Percentiles rank a stretch among this genome's conserved stretches.
phyloP scores from a whole-genome alignment of 768 basidiomycete species.

The Pleurotus platypus region DNA sequence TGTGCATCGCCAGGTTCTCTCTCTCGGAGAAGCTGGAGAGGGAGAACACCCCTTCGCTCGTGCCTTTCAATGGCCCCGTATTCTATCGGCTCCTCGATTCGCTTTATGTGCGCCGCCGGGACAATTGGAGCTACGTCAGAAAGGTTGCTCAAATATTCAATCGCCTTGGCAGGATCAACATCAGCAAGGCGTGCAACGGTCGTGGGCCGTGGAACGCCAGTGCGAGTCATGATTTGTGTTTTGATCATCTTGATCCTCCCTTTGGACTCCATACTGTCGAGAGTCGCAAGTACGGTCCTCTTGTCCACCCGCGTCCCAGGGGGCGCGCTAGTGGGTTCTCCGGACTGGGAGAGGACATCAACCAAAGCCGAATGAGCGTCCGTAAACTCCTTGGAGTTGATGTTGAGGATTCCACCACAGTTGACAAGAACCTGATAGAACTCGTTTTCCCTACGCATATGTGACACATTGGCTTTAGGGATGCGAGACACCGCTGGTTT shows the following conservation, averaged over 20 bases:
- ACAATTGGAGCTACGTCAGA: conserved; percentile 32
- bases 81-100: conserved; percentile 51
- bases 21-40: conserved; percentile 42
- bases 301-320: conserved; percentile 69
- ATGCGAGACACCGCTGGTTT: background rate
- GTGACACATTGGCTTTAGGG: conserved; percentile 64
- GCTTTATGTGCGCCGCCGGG: conserved; percentile 36
- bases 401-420: conserved; percentile 64
- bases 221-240: conserved; percentile 56
- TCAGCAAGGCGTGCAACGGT: conserved; percentile 67
- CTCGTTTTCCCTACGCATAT: conserved; percentile 80
- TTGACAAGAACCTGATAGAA: conserved; percentile 62
- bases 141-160: conserved; percentile 54
- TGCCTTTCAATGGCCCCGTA: conserved; percentile 43
- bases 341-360: conserved; percentile 48
- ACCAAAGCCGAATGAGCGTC: conserved; percentile 66
- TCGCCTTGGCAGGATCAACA: conserved; percentile 47
- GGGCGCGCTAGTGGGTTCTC: conserved; percentile 70
- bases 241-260: conserved; percentile 70
- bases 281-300: conserved; percentile 58
- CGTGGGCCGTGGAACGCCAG: conserved; percentile 55
- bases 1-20: conserved; percentile 39
- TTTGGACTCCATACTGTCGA: conserved; percentile 59
- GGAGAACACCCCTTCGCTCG: conserved; percentile 28
- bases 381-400: conserved; percentile 65